phyloP scores from a whole-genome alignment of 2,329 filamentous ascomycete species.

The Aspergillus quadrilineatus region DNA sequence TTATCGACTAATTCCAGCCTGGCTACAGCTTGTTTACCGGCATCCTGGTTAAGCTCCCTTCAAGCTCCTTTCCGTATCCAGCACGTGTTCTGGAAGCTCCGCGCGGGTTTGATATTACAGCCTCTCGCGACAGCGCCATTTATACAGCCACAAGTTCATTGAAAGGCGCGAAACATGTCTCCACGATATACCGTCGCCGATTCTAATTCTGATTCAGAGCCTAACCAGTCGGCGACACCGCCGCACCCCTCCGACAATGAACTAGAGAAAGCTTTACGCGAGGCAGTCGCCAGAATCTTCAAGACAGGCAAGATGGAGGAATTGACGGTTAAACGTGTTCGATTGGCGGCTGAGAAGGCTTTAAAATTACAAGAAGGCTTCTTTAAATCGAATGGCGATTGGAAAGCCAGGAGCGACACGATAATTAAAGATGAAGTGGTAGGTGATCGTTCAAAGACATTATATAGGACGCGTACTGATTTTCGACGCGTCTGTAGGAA shows the following conservation, averaged over 20 bases:
- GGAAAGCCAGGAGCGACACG: constrained; percentile 56
- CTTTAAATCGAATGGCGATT: constrained; percentile 53
- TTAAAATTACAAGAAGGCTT: constrained; percentile 55
- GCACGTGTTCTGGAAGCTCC: neutral
- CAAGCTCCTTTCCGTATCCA: neutral
- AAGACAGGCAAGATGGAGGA: constrained; percentile 47
- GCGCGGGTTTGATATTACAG: neutral
- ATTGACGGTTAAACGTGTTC: constrained; percentile 58
- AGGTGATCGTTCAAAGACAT: constrained; percentile 19
- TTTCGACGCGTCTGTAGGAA: constrained; percentile 25
- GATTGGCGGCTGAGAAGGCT: constrained; percentile 52
- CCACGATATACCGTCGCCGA: constrained; percentile 33
- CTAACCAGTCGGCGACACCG: constrained; percentile 20
- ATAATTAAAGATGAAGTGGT: constrained; percentile 57
- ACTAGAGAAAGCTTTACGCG: constrained; percentile 41
- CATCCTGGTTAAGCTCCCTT: neutral
- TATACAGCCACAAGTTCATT: neutral
- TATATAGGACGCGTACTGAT: neutral
- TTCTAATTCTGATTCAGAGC: constrained; percentile 26
- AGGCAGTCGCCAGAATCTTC: constrained; percentile 38
- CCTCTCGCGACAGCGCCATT: neutral
- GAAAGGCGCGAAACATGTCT: constrained; percentile 24
- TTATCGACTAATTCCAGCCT: neutral
- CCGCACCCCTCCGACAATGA: constrained; percentile 31
- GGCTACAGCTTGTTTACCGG: neutral